A percentile compares a stretch with the other conserved stretches of the same genome.
Evolutionary conservation across 805 yeast species (phyloP).

Genomic region (Candida arabinofermentans): DNA sequence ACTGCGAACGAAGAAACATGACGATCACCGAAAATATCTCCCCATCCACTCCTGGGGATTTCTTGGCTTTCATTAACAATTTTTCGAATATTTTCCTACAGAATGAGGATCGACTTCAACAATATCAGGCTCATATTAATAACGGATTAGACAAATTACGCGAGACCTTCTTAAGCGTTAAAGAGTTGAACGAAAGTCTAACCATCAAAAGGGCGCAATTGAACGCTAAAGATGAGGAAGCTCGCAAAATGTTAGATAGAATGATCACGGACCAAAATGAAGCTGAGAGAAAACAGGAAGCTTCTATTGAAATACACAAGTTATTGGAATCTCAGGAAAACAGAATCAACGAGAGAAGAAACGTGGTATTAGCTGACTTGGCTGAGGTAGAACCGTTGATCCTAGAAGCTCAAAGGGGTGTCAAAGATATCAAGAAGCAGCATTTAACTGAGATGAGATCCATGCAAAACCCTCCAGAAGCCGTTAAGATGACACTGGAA

Average conservation of each 20-base stretch:
- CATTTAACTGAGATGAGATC: slow-evolving; percentile 87
- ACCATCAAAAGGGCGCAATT: slow-evolving; percentile 50
- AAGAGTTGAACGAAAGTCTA: slow-evolving; percentile 50
- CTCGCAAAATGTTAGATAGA: slow-evolving; percentile 62
- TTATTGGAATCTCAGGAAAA: slow-evolving; percentile 65
- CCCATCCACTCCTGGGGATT: slow-evolving; percentile 48
- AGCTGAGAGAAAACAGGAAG: slow-evolving; percentile 86
- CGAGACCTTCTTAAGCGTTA: slow-evolving; percentile 74
- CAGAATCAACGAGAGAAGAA: slow-evolving; percentile 51
- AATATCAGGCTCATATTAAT: slow-evolving; percentile 65
- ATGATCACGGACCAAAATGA: slow-evolving; percentile 87
- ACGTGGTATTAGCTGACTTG: slow-evolving; percentile 58
- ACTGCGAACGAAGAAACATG: slow-evolving; percentile 24
- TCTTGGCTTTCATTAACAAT: slow-evolving; percentile 44
- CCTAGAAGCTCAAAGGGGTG: slow-evolving; percentile 79
- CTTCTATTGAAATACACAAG: slow-evolving; percentile 70
- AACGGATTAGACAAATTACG: slow-evolving; percentile 70
- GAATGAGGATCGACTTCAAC: slow-evolving; percentile 50
- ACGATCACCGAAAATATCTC: not conserved
- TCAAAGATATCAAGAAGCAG: slow-evolving; percentile 87
- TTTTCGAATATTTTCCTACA: slow-evolving; percentile 40
- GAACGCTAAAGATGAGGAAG: slow-evolving; percentile 57
- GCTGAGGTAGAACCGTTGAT: slow-evolving; percentile 81
- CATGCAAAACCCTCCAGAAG: slow-evolving; percentile 86
- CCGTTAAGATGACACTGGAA: slow-evolving; percentile 80